phyloP scores from a whole-genome alignment of 2,329 filamentous ascomycete species.

The Xylariaceae sp. region DNA sequence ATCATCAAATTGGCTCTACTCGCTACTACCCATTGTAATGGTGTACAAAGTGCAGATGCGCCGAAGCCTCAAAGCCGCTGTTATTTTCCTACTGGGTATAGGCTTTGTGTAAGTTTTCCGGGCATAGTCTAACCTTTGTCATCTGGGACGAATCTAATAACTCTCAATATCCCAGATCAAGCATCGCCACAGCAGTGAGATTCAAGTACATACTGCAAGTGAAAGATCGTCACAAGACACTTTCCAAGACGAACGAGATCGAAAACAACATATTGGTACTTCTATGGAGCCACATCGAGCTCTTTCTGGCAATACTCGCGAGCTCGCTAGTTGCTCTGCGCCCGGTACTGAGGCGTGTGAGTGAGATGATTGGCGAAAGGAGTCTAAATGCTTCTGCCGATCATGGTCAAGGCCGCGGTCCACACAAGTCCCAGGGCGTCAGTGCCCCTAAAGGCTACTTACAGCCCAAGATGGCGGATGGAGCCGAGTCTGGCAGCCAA shows the following conservation, averaged over 20 bases:
- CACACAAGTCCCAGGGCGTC: no score
- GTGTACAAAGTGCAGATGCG: not conserved
- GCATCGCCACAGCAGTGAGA: not conserved
- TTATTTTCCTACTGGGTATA: not conserved
- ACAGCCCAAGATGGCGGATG: no score
- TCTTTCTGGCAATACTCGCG: not conserved
- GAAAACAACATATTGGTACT: not conserved
- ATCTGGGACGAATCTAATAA: not conserved
- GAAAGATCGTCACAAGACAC: not conserved
- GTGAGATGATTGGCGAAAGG: not conserved
- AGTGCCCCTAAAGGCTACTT: no score
- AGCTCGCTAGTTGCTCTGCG: not conserved
- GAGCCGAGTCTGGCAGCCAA: no score
- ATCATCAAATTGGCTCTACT: conserved; percentile 20
- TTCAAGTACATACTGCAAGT: not conserved
- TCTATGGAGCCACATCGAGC: not conserved
- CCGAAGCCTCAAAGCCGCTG: not conserved
- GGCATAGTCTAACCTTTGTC: no score
- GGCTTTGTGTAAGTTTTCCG: conserved; percentile 1
- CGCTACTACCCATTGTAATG: conserved; percentile 18
- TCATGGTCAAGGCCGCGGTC: no score
- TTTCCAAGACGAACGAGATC: not conserved
- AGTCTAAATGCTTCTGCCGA: no score
- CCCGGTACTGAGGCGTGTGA: not conserved
- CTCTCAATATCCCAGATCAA: not conserved